A percentile compares a stretch with the other conserved stretches of the same genome.
These are phyloP conservation scores for Trichoderma harzianum DNA, from an alignment of 2,329 filamentous ascomycete genomes.

Conservation along the genomic window DNA sequence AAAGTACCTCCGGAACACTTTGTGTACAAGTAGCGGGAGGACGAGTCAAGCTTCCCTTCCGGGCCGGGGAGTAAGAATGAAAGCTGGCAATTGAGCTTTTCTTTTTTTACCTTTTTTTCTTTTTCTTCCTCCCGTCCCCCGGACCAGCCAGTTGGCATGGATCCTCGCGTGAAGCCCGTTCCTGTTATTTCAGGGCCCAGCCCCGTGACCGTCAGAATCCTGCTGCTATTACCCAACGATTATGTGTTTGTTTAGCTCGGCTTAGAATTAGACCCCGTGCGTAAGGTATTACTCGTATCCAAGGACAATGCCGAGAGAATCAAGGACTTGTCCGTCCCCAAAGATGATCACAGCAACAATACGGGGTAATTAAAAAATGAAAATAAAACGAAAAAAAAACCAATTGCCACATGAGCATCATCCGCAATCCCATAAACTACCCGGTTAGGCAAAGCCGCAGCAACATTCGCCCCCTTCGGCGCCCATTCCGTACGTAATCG, in stretches of 20 bases:
- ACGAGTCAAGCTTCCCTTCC: conserved; percentile 3
- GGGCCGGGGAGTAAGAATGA: not conserved
- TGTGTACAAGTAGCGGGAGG: not conserved
- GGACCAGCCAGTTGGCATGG: not conserved
- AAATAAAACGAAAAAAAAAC: not conserved
- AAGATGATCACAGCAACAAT: not conserved
- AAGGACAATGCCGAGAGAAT: not conserved
- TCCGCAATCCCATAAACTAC: not conserved
- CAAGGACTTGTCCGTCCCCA: not conserved
- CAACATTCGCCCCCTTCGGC: not conserved
- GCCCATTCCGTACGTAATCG: conserved; percentile 19
- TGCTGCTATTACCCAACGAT: not conserved
- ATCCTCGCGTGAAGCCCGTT: not conserved
- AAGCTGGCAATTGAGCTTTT: no score
- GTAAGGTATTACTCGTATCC: not conserved
- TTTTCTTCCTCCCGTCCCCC: not conserved
- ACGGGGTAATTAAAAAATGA: not conserved
- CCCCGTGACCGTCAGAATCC: conserved; percentile 4
- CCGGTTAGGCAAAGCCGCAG: not conserved
- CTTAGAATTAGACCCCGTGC: not conserved
- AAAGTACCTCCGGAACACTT: not conserved
- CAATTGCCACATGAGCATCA: not conserved
- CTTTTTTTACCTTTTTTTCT: not conserved
- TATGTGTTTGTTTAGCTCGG: not conserved
- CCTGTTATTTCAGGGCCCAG: conserved; percentile 7